Conservation (phyloP, 208 protist genomes). For the Entamoeba moshkovskii region DNA sequence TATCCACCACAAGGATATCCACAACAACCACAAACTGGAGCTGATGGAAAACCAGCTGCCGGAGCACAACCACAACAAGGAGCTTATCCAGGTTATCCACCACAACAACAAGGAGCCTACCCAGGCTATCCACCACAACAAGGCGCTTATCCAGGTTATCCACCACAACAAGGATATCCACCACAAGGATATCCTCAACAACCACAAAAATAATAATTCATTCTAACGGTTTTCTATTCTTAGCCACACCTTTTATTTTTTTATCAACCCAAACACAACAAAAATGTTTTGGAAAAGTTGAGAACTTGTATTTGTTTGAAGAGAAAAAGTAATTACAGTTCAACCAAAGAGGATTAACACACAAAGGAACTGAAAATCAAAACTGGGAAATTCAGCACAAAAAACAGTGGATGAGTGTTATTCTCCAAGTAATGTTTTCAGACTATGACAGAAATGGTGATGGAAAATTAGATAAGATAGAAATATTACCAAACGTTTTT, state of each 20-base stretch:
- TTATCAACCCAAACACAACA: no score
- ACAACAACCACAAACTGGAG: neutral
- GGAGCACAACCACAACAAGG: neutral
- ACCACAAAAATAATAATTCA: neutral
- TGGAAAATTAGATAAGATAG: neutral
- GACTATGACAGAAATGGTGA: neutral
- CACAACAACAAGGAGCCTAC: neutral
- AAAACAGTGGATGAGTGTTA: neutral
- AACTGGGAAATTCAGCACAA: no score
- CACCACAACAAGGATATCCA: constrained; percentile 3
- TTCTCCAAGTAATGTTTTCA: neutral
- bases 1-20: neutral
- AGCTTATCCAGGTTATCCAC: neutral
- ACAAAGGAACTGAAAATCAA: no score
- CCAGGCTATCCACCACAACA: constrained; percentile 1
- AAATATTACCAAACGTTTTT: neutral
- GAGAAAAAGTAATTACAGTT: no score
- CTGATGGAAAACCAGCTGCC: neutral
- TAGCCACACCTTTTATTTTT: no score
- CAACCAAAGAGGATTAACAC: no score
- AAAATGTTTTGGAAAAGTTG: no score
- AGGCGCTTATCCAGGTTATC: neutral
- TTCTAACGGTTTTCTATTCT: no score
- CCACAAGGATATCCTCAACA: neutral
- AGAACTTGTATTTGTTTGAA: no score